Base-by-base conservation (phyloP, 139 green algal genomes). In the Micractinium sp. region DNA sequence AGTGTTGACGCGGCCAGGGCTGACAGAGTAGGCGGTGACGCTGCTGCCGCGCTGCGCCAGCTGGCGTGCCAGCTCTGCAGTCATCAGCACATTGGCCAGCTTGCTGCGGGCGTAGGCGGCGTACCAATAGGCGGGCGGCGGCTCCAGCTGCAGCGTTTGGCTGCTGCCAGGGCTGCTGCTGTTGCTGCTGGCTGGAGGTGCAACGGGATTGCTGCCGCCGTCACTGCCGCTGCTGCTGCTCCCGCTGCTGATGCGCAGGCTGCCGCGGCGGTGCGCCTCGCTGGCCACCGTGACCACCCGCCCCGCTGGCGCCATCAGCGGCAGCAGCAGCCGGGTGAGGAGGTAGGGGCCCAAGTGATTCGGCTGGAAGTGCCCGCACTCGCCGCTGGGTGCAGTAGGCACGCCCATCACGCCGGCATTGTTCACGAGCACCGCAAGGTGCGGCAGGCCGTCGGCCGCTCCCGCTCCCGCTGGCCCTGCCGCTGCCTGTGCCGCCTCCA, bases 341-440 rank as follows among this genome's bases (percentile, higher is more conserved):
- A 96, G 91, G 91, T 92, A 97, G 7, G 94, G 92, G 1, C 95
- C 95, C 19, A 93, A 73, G 89, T 96, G 94, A 86, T 97, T 97
- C 73, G 88, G 82, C 12, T 35, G 27, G 33, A 95, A 53, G 74
- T 95, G 93, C 12, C 69, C 83, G 61, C 95, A 93, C 25, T 35
- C 31, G 53, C 89, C 88, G 60, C 90, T 85, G 19, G 89, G 35
- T 0, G 31, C 38, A 16, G 71, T 38, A 5, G 77, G 19, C 31
- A 93, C 36, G 27, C 94, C 94, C 93, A 96, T 96, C 15, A 96
- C 89, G 31, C 92, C 94, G 91, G 92, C 85, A 76, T 97, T 97
- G 90, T 97, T 97, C 15, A 95, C 86, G 31, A 97, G 90, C 12
- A 94, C 82, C 23, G 90, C 63, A 18, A 95, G 69, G 53, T 18